Percentiles rank a stretch among this genome's conserved stretches.
These are phyloP conservation scores for Panicum hallii DNA, from an alignment of 202 grass and related monocot genomes.

Conservation along the genomic window DNA sequence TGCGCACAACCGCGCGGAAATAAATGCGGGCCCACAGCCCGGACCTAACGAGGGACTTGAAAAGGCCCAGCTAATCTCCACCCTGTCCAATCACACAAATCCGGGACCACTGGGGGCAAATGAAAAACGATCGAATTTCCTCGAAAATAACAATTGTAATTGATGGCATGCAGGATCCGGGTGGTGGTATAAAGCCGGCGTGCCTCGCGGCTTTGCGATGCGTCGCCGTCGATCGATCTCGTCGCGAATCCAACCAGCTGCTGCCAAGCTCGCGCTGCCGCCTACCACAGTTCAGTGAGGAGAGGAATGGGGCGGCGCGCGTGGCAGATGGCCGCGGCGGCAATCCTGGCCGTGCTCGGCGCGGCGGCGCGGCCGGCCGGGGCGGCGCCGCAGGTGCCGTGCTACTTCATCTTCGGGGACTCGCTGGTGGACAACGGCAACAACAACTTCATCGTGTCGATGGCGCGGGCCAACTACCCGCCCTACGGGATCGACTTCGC, in stretches of 20 bases:
- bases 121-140: background rate
- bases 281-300: too few species aligned
- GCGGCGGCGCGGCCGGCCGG: background rate
- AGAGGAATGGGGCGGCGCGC: background rate
- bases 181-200: conserved; percentile 22
- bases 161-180: background rate
- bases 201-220: background rate
- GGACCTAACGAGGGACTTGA: background rate
- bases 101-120: background rate
- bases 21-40: conserved; percentile 14
- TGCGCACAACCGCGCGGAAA: background rate
- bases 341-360: background rate
- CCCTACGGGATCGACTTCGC: conserved; percentile 94
- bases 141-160: background rate
- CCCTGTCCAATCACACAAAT: conserved; percentile 1
- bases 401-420: conserved; percentile 98
- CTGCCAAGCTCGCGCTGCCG: too few species aligned
- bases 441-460: conserved; percentile 82
- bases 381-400: conserved; percentile 71
- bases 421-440: conserved; percentile 97
- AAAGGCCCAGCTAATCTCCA: conserved; percentile 26
- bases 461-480: conserved; percentile 86
- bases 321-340: background rate
- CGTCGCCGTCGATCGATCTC: conserved; percentile 1
- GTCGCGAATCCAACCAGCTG: background rate